Conservation (phyloP, 2,329 filamentous ascomycete genomes). For the Xylariaceae sp. region DNA sequence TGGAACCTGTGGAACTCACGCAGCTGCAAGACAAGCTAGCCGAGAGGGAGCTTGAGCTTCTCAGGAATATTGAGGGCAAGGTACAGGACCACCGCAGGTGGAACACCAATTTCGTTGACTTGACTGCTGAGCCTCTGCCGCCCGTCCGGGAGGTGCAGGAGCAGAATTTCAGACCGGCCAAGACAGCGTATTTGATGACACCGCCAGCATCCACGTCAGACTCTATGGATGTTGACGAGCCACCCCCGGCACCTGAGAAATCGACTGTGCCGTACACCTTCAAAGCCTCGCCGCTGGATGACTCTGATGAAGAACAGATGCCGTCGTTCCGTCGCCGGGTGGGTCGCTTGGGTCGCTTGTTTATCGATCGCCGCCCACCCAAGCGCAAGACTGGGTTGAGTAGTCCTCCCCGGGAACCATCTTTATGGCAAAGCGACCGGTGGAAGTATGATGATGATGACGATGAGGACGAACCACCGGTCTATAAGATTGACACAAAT, state of each 20-base stretch:
- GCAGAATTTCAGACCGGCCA: slow-evolving; percentile 63
- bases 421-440: slow-evolving; percentile 49
- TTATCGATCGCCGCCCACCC: slow-evolving; percentile 79
- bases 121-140: slow-evolving; percentile 78
- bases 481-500: slow-evolving; percentile 71
- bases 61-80: slow-evolving; percentile 78
- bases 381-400: slow-evolving; percentile 25
- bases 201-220: slow-evolving; percentile 54
- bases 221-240: slow-evolving; percentile 51
- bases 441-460: slow-evolving; percentile 89
- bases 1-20: slow-evolving; percentile 70
- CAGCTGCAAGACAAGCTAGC: slow-evolving; percentile 69
- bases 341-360: slow-evolving; percentile 76
- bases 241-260: slow-evolving; percentile 30
- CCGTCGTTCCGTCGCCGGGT: slow-evolving; percentile 78
- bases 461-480: slow-evolving; percentile 63
- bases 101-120: slow-evolving; percentile 85
- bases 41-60: slow-evolving; percentile 76
- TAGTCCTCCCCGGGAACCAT: slow-evolving; percentile 29
- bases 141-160: slow-evolving; percentile 65
- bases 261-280: slow-evolving; percentile 38
- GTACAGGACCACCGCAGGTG: slow-evolving; percentile 83
- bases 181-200: slow-evolving; percentile 65
- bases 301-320: slow-evolving; percentile 35
- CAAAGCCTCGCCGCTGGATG: slow-evolving; percentile 37